Percentiles rank a stretch among this genome's conserved stretches.
Evolutionary conservation across 352 stramenopile species (phyloP).

Genomic region (Pythium periplocum): DNA sequence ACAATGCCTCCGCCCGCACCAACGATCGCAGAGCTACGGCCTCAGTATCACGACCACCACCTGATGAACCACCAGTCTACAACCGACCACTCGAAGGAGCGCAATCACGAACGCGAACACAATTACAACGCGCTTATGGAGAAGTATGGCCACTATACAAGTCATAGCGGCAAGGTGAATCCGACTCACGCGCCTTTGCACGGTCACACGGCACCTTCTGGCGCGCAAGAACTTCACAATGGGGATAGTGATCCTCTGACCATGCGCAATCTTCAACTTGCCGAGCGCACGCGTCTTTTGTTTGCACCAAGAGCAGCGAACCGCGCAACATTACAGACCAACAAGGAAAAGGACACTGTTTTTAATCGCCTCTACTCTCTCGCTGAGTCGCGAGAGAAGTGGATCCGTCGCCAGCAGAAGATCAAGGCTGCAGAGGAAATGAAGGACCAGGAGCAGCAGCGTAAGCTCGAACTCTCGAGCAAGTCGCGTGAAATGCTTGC

Average conservation of each 20-base stretch:
- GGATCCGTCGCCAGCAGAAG: conserved; percentile 66
- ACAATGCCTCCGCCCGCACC: background rate
- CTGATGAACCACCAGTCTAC: background rate
- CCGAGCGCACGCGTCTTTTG: conserved; percentile 22
- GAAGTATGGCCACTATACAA: conserved; percentile 70
- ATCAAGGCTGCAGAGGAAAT: conserved; percentile 51
- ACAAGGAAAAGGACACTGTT: conserved; percentile 34
- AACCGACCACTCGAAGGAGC: conserved; percentile 10
- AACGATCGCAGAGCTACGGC: background rate
- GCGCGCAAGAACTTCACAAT: background rate
- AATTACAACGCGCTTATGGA: conserved; percentile 72
- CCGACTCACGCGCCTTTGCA: conserved; percentile 3
- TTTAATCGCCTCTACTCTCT: conserved; percentile 67
- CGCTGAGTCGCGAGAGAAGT: conserved; percentile 67
- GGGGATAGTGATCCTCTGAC: conserved; percentile 21
- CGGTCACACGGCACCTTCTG: background rate
- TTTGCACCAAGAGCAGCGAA: conserved; percentile 13
- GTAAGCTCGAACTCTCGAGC: conserved; percentile 45
- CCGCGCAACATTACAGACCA: conserved; percentile 5
- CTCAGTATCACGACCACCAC: background rate
- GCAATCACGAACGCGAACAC: conserved; percentile 51
- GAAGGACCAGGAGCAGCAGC: conserved; percentile 29
- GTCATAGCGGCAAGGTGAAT: conserved; percentile 59
- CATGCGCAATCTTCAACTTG: conserved; percentile 30
- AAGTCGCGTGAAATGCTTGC: conserved; percentile 60